Evolutionary conservation across 2,329 filamentous ascomycete genomes (phyloP).

Genomic region (Monosporascus sp.): DNA sequence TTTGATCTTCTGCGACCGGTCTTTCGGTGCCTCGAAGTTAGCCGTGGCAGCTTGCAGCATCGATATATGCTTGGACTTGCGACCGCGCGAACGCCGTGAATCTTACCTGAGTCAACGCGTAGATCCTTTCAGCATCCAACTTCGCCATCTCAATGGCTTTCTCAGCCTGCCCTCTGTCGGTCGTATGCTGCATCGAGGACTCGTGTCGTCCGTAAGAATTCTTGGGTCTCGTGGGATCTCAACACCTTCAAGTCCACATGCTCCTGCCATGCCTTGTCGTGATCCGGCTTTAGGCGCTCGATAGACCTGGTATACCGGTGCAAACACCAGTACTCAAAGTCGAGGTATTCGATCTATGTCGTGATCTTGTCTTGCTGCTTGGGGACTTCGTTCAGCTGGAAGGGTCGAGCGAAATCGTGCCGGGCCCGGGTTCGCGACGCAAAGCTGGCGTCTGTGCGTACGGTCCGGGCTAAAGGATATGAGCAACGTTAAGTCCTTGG

Average conservation of each 20-base stretch:
- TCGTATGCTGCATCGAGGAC: slow-evolving; percentile 2
- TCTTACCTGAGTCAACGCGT: background rate
- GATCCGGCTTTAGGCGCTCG: slow-evolving; percentile 14
- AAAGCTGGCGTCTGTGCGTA: too few species aligned
- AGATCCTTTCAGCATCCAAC: slow-evolving; percentile 2
- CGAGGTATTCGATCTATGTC: slow-evolving; percentile 5
- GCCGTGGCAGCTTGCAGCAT: slow-evolving; percentile 9
- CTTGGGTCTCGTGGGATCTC: slow-evolving; percentile 19
- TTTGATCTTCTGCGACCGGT: background rate
- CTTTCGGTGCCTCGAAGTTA: slow-evolving; percentile 11
- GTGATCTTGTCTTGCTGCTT: slow-evolving; percentile 7
- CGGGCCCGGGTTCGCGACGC: background rate
- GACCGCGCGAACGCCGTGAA: slow-evolving; percentile 5
- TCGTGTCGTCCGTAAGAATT: background rate
- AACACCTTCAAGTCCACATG: slow-evolving; percentile 24
- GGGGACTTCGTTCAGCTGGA: slow-evolving; percentile 17
- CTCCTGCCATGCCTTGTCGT: slow-evolving; percentile 26
- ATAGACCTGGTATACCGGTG: slow-evolving; percentile 4
- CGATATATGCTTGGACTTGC: slow-evolving; percentile 3
- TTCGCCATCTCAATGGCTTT: slow-evolving; percentile 12
- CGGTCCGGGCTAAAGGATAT: too few species aligned
- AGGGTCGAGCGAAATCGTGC: slow-evolving; percentile 16
- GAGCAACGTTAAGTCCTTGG: too few species aligned
- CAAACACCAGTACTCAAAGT: slow-evolving; percentile 2
- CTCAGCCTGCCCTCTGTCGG: slow-evolving; percentile 11